A percentile compares a stretch with the other conserved stretches of the same genome.
These are phyloP conservation scores for Cyberlindnera subsufficiens DNA, from an alignment of 805 yeast genomes.

Conservation along the genomic window DNA sequence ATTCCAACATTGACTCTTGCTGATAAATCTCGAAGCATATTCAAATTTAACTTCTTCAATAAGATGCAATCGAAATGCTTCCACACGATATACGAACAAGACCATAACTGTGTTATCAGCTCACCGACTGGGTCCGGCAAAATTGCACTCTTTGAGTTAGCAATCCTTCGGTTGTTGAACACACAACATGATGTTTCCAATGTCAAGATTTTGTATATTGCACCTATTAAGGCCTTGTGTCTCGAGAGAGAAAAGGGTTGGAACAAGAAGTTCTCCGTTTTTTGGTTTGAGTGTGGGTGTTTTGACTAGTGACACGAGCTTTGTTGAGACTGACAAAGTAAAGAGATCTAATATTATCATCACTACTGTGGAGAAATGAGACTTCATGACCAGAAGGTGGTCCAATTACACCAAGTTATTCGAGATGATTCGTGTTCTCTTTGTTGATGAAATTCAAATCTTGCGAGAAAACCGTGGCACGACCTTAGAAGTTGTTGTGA, in stretches of 20 bases:
- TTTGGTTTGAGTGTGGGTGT: slow-evolving; percentile 40
- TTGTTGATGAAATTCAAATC: slow-evolving; percentile 44
- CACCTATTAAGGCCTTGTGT: slow-evolving; percentile 57
- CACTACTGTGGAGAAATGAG: slow-evolving; percentile 63
- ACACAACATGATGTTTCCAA: slow-evolving; percentile 21
- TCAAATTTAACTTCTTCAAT: slow-evolving; percentile 35
- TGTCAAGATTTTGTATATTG: slow-evolving; percentile 41
- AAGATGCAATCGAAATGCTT: slow-evolving; percentile 46
- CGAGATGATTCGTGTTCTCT: slow-evolving; percentile 37
- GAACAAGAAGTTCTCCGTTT: slow-evolving; percentile 32
- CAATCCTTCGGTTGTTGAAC: slow-evolving; percentile 34
- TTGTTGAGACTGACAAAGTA: slow-evolving; percentile 37
- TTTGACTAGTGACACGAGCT: slow-evolving; percentile 50
- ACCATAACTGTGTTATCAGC: slow-evolving; percentile 40
- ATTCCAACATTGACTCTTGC: slow-evolving; percentile 27
- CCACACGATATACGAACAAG: slow-evolving; percentile 27
- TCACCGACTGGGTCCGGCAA: slow-evolving; percentile 61
- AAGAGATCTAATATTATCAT: slow-evolving; percentile 42
- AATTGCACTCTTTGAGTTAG: slow-evolving; percentile 48
- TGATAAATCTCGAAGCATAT: slow-evolving; percentile 29
- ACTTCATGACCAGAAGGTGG: slow-evolving; percentile 48
- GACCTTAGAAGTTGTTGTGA: slow-evolving; percentile 39
- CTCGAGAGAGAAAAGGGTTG: slow-evolving; percentile 43
- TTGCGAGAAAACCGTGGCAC: slow-evolving; percentile 43
- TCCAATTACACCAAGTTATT: slow-evolving; percentile 34